phyloP scores from a whole-genome alignment of 2,329 filamentous ascomycete species.

The Pochonia chlamydosporia region DNA sequence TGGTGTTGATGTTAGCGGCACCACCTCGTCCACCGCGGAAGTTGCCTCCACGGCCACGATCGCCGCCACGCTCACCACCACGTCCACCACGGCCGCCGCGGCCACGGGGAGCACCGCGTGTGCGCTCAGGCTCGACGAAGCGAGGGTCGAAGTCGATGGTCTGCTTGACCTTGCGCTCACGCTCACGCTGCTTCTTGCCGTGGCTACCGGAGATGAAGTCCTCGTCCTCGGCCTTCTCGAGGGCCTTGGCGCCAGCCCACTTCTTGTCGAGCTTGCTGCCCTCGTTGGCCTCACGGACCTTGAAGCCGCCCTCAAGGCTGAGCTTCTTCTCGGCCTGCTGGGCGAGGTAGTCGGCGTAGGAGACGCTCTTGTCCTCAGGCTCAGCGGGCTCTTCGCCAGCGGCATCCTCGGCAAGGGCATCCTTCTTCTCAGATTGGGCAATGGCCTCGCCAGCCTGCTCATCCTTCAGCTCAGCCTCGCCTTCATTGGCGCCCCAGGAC shows the following conservation, averaged over 20 bases:
- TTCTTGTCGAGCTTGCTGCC: conserved; percentile 84
- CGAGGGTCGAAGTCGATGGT: conserved; percentile 83
- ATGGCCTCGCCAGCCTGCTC: conserved; percentile 89
- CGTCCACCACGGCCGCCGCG: conserved; percentile 47
- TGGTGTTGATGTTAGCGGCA: conserved; percentile 46
- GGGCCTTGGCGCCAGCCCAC: conserved; percentile 78
- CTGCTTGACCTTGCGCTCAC: conserved; percentile 89
- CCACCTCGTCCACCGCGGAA: conserved; percentile 36
- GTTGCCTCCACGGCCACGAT: conserved; percentile 38
- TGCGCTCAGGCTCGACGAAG: conserved; percentile 64
- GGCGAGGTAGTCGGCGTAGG: conserved; percentile 82
- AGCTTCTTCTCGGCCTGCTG: conserved; percentile 68
- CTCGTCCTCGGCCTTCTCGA: conserved; percentile 61
- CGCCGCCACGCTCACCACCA: conserved; percentile 42
- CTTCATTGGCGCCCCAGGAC: conserved; percentile 82
- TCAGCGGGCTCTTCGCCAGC: conserved; percentile 46
- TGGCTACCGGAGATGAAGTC: conserved; percentile 70
- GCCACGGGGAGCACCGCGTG: conserved; percentile 46
- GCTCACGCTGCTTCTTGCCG: conserved; percentile 79
- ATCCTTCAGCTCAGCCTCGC: conserved; percentile 79
- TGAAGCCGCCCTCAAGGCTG: conserved; percentile 56
- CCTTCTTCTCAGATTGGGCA: conserved; percentile 78
- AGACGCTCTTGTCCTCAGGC: conserved; percentile 82
- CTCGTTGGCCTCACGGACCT: conserved; percentile 88
- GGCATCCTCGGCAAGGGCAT: conserved; percentile 49